These are phyloP conservation scores for Lagenidium giganteum DNA, from an alignment of 352 stramenopile species.

Conservation along the genomic window DNA sequence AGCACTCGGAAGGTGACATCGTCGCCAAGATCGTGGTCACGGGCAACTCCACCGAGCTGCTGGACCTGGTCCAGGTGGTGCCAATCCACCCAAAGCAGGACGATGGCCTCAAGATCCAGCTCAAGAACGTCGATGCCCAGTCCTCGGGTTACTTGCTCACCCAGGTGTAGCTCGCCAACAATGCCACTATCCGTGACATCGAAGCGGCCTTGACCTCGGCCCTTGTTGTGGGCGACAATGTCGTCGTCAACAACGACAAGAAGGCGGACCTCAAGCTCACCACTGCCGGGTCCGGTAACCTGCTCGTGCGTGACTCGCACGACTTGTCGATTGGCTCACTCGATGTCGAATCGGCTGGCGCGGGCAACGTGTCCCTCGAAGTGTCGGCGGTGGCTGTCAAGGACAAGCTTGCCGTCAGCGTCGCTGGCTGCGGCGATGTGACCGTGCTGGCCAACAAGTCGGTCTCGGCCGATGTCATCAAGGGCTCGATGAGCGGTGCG, in stretches of 20 bases:
- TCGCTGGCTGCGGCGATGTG: conserved; percentile 9
- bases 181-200: conserved; percentile 32
- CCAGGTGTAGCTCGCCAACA: conserved; percentile 44
- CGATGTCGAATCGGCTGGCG: conserved; percentile 35
- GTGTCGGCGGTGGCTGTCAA: conserved; percentile 20
- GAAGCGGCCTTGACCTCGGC: conserved; percentile 28
- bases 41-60: conserved; percentile 46
- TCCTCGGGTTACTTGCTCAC: conserved; percentile 48
- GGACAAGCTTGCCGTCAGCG: conserved; percentile 9
- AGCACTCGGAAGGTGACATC: conserved; percentile 8
- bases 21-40: conserved; percentile 49
- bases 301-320: conserved; percentile 35
- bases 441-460: conserved; percentile 10
- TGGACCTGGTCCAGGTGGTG: conserved; percentile 36
- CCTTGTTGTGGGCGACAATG: conserved; percentile 35
- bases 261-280: conserved; percentile 40
- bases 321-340: conserved; percentile 28
- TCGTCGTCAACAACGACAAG: conserved; percentile 28
- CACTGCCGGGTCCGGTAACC: conserved; percentile 24
- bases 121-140: conserved; percentile 50
- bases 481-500: conserved; percentile 6
- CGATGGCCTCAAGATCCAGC: conserved; percentile 36
- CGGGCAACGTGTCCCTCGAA: conserved; percentile 22
- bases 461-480: conserved; percentile 17
- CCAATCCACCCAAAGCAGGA: conserved; percentile 27